Conservation (phyloP, 192 early-diverging fungal species). For the Rhizophlyctis rosea region DNA sequence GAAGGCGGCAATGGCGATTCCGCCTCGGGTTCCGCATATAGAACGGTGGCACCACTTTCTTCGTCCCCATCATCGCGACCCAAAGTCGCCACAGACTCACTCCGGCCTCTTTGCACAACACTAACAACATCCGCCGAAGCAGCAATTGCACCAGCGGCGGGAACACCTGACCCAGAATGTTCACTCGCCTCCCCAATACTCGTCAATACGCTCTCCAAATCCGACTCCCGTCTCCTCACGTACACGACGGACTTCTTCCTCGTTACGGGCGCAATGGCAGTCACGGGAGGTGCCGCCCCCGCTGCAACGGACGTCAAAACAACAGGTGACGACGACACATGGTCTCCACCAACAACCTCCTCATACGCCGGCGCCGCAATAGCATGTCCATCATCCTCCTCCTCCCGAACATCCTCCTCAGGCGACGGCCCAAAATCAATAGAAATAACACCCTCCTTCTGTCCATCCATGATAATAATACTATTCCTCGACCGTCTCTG, state of each 20-base stretch:
- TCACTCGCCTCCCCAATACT: background rate
- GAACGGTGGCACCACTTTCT: too few relatives aligned
- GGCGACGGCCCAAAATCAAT: conserved; percentile 17
- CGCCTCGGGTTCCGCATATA: too few relatives aligned
- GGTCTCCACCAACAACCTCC: conserved; percentile 10
- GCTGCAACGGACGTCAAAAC: background rate
- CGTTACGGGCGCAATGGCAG: background rate
- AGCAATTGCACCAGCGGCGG: too few relatives aligned
- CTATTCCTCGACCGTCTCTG: background rate
- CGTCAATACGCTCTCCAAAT: background rate
- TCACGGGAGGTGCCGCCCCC: background rate
- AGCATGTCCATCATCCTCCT: conserved; percentile 4
- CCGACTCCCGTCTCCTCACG: background rate
- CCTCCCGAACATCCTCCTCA: too few relatives aligned
- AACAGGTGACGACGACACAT: background rate
- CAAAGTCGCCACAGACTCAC: too few relatives aligned
- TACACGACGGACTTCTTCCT: background rate
- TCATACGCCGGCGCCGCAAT: conserved; percentile 26
- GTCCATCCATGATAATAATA: conserved; percentile 16
- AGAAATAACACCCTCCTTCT: conserved; percentile 9
- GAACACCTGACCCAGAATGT: too few relatives aligned
- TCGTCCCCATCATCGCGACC: too few relatives aligned
- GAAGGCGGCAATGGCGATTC: too few relatives aligned
- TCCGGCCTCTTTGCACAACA: too few relatives aligned
- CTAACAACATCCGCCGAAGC: too few relatives aligned